These are phyloP conservation scores for Coemansia sp. DNA, from an alignment of 192 early-diverging fungal genomes.

Conservation along the genomic window DNA sequence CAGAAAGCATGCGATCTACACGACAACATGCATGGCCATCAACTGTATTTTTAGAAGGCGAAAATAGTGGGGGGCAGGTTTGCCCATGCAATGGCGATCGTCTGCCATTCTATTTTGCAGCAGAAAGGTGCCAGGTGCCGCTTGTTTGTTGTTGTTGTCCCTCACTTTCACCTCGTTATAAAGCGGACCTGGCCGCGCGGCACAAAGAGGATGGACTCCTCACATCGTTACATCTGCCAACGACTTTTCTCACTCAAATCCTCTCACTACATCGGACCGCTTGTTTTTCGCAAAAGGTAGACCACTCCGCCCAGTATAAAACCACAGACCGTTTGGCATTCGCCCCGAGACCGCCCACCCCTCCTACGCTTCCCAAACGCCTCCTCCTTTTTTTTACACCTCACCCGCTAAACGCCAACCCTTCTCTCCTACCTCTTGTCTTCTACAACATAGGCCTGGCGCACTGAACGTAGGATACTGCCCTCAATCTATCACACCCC, in stretches of 20 bases:
- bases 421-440: constrained; percentile 4
- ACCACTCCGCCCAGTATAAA: constrained; percentile 11
- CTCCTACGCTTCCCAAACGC: constrained; percentile 4
- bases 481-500: constrained; percentile 23
- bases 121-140: constrained; percentile 11
- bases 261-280: constrained; percentile 30
- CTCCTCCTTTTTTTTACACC: neutral
- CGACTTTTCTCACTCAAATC: constrained; percentile 43
- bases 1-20: constrained; percentile 11
- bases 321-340: constrained; percentile 24
- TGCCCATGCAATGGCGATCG: constrained; percentile 24
- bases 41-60: constrained; percentile 21
- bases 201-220: constrained; percentile 33
- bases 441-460: constrained; percentile 46
- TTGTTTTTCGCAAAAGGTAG: constrained; percentile 32
- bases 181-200: constrained; percentile 17
- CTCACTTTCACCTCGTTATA: constrained; percentile 34
- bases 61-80: constrained; percentile 21
- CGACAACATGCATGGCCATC: constrained; percentile 2
- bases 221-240: constrained; percentile 45
- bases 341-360: neutral
- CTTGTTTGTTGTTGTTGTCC: constrained; percentile 28
- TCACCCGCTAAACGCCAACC: constrained; percentile 13
- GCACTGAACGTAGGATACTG: constrained; percentile 51
- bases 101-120: constrained; percentile 21